Conservation (phyloP, 352 stramenopile genomes). For the Pythium insidiosum region DNA sequence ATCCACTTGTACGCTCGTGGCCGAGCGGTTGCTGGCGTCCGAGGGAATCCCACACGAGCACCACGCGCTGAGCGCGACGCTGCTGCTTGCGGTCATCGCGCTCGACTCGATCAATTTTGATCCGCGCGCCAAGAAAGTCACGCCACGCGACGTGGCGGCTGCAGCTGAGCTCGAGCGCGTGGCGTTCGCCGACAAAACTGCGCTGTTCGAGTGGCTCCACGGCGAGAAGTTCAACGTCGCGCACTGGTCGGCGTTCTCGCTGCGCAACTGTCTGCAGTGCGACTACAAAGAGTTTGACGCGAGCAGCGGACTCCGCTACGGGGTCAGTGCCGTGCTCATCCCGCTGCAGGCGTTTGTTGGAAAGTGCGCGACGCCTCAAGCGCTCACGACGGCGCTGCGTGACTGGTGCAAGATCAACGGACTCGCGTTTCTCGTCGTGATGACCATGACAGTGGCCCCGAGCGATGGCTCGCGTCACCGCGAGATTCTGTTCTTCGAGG, state of each 20-base stretch:
- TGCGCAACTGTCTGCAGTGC: slow-evolving; percentile 60
- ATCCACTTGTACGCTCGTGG: slow-evolving; percentile 75
- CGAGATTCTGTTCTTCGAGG: slow-evolving; percentile 59
- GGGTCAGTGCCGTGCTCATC: slow-evolving; percentile 59
- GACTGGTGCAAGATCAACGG: slow-evolving; percentile 35
- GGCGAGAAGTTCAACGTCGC: slow-evolving; percentile 52
- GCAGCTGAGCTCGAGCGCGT: slow-evolving; percentile 30
- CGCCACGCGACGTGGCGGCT: slow-evolving; percentile 34
- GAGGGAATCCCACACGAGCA: slow-evolving; percentile 2
- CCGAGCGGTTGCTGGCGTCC: slow-evolving; percentile 33
- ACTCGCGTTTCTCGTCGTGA: slow-evolving; percentile 57
- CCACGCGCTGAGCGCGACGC: slow-evolving; percentile 41
- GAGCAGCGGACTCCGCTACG: slow-evolving; percentile 18
- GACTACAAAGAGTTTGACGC: slow-evolving; percentile 78
- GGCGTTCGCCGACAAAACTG: slow-evolving; percentile 31
- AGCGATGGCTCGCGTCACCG: slow-evolving; percentile 32
- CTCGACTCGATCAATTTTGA: slow-evolving; percentile 79
- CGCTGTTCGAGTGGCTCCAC: slow-evolving; percentile 62
- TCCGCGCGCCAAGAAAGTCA: slow-evolving; percentile 70
- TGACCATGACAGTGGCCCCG: slow-evolving; percentile 49
- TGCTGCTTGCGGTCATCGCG: slow-evolving; percentile 73
- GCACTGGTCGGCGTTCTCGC: slow-evolving; percentile 55
- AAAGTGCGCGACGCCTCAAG: slow-evolving; percentile 25
- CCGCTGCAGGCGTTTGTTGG: slow-evolving; percentile 35
- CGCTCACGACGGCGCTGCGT: slow-evolving; percentile 20